These are phyloP conservation scores for Orbilia oligospora DNA, from an alignment of 2,329 filamentous ascomycete genomes.

Conservation along the genomic window DNA sequence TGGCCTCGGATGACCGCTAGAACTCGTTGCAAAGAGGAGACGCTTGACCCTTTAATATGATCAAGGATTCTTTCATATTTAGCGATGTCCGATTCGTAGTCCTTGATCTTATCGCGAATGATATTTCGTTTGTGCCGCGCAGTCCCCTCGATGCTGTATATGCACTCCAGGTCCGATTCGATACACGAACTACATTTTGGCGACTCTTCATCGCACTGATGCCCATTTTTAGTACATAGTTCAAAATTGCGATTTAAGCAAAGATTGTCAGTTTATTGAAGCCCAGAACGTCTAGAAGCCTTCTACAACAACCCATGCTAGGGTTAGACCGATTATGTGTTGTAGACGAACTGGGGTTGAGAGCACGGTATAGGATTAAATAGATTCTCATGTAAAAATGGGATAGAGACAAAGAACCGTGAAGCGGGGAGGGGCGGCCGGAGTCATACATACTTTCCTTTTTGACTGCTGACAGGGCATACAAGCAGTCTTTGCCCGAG, in stretches of 20 bases:
- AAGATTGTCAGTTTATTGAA: background rate
- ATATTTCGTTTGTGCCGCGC: constrained; percentile 35
- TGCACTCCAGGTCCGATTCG: constrained; percentile 41
- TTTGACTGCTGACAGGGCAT: constrained; percentile 50
- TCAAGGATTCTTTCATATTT: constrained; percentile 51
- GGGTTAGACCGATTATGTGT: background rate
- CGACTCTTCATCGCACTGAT: constrained; percentile 43
- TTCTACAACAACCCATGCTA: background rate
- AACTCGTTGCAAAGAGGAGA: constrained; percentile 36
- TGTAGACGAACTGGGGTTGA: background rate
- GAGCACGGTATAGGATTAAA: background rate
- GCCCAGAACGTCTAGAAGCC: background rate
- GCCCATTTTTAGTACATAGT: background rate
- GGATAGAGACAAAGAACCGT: background rate
- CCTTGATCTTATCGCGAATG: constrained; percentile 45
- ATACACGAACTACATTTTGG: constrained; percentile 39
- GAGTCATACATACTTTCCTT: constrained; percentile 43
- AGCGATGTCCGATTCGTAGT: constrained; percentile 45
- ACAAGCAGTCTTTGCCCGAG: constrained; percentile 45
- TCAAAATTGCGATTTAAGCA: background rate
- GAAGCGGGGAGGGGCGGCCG: background rate
- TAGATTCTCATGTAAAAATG: background rate
- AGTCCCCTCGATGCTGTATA: constrained; percentile 42
- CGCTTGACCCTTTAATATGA: constrained; percentile 43
- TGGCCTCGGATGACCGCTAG: constrained; percentile 49